Evolutionary conservation across 352 stramenopile species (phyloP), one percentile per base, ranked within the genome.

Genomic region (Phytophthora meadii): DNA sequence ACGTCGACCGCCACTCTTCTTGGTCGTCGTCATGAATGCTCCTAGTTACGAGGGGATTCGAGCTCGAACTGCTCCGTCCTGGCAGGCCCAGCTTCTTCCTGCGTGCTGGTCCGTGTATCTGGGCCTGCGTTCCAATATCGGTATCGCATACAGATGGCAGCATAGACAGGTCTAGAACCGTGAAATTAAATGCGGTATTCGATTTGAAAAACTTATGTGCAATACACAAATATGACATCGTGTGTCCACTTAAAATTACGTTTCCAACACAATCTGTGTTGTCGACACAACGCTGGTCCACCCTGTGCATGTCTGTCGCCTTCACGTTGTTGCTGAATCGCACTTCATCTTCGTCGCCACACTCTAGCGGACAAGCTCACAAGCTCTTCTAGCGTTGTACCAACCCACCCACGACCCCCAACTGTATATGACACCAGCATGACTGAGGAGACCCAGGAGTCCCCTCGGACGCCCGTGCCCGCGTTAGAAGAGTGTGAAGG

Each of bases 1-100:
- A 41, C 84, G 84, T 46, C 71, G 79, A 34, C 73, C 84, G 42
- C 75, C 82, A 42, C 79, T 72, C 61, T 83, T 88, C 51, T 68
- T 74, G 19, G 62, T 61, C 37, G 56, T 76, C 54, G 69, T 84
- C 74, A 82, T 82, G 36, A n/a, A 50, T 62, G 5, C 40, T 50
- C 22, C 30, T 42, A 12, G 34, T 62, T 19, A 24, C 19, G n/a
- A 14, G n/a, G 25, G 45, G 25, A 28, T 61, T 61, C 54, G 10
- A n/a, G 25, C 44, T 58, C n/a, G 62, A 58, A n/a, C 24, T 44
- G 36, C 47, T 46, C 40, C 22, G 37, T 10, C 37, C 22, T 22
- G 22, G 19, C 49, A 54, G 40, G 30, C 28, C 39, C 40, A 22
- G 57, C 42, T 50, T 61, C 42, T 62, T 54, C 49, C 41, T 61